phyloP scores from a whole-genome alignment of 352 stramenopile genomes.

The Chrysophaeum taylorii region DNA sequence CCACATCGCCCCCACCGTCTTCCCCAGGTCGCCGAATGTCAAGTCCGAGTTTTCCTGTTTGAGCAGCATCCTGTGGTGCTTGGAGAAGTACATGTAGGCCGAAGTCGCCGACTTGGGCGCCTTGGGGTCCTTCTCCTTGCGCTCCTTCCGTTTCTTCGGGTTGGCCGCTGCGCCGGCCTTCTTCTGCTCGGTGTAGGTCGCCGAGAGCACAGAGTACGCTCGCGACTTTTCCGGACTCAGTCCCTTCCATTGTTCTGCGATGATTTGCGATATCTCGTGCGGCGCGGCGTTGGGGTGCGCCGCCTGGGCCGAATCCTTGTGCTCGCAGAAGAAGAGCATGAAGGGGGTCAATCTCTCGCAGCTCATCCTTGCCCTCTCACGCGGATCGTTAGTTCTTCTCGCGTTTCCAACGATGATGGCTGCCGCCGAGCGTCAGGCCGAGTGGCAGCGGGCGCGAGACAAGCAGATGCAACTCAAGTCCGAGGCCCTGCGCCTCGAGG shows the following conservation, averaged over 20 bases:
- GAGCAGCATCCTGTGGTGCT: conserved; percentile 9
- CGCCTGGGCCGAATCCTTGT: neutral
- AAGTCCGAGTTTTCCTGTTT: conserved; percentile 26
- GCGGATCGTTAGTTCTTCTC: too few species aligned
- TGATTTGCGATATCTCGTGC: neutral
- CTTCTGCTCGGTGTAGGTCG: conserved; percentile 9
- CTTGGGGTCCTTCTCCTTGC: conserved; percentile 34
- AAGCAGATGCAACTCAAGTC: too few species aligned
- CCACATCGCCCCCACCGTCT: conserved; percentile 35
- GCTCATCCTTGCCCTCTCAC: too few species aligned
- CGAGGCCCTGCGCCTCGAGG: too few species aligned
- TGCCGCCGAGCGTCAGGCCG: too few species aligned
- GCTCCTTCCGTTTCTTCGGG: conserved; percentile 23
- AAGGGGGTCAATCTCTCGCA: conserved; percentile 3
- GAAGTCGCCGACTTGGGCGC: conserved; percentile 31
- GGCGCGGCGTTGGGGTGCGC: neutral
- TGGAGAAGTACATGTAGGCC: conserved; percentile 31
- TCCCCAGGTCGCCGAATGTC: conserved; percentile 35
- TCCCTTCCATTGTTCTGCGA: neutral
- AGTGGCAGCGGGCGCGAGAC: too few species aligned
- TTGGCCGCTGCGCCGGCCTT: neutral
- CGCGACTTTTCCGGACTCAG: neutral
- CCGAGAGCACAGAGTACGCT: conserved; percentile 3
- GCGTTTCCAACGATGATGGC: too few species aligned
- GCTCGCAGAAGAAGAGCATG: conserved; percentile 15